Evolutionary conservation across 1,284 basidiomycete species (phyloP), one percentile per base, ranked within the genome.

Genomic region (Lignosus rhinocerotis): DNA sequence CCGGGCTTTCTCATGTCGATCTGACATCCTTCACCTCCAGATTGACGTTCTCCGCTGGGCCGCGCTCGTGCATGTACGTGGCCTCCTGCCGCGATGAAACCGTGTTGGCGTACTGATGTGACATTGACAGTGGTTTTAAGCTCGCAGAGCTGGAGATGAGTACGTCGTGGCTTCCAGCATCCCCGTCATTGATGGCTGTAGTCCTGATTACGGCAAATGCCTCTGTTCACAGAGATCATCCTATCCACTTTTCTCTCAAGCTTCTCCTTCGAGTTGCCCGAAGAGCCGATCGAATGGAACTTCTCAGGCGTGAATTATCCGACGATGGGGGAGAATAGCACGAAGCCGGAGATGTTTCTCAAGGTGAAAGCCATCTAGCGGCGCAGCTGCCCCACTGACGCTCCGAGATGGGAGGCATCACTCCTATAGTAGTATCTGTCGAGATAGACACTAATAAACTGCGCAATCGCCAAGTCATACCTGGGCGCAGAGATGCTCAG

Each of bases 101-200:
- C 19, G 34, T 31, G 49, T 14, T 36, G 5, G 11, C 9, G 48
- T 9, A 14, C 49, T 51, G 39, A 21, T 16, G 2, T 11, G 38
- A 10, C 6, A n/a, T 33, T 46, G 8, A 21, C 53, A 72, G 70
- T 25, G 70, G 70, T 9, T 71, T 70, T 60, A 70, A 67, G 53
- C 71, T 71, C 59, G 64, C 71, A 8, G 62, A 71, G 55, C 54
- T 73, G 17, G 71, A 73, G 54, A 73, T 73, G 69, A 73, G 70
- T 72, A 50, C 30, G 70, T 69, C 1, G 54, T 2, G n/a, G 44
- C 7, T 25, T 12, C 33, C 6, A 10, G 34, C 11, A 7, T 16
- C 19, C 6, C 7, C 7, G 3, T 38, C n/a, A 3, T 9, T 14
- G 17, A 31, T 38, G 14, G 2, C 21, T 17, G 38, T 14, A 33